Percentiles rank a stretch among this genome's conserved stretches.
Evolutionary conservation across 208 protist genomes (phyloP).

Genomic region (Trypanosoma cruzi): DNA sequence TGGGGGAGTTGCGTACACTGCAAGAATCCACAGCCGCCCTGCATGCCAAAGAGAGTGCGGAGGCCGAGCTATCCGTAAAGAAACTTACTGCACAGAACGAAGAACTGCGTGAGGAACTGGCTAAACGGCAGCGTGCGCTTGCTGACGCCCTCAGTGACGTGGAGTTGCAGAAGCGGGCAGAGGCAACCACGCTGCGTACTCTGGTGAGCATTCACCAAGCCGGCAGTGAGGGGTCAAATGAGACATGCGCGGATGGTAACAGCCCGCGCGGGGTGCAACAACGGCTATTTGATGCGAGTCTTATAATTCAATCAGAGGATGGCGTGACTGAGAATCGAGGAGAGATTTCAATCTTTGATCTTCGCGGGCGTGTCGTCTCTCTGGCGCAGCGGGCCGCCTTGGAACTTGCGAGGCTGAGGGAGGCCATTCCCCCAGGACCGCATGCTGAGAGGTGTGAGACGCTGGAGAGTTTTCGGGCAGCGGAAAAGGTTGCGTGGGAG

Average conservation of each 20-base stretch:
- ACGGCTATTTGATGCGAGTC: conserved; percentile 21
- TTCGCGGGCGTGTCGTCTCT: conserved; percentile 32
- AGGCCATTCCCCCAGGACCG: not conserved
- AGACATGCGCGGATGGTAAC: conserved; percentile 1
- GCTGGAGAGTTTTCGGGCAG: conserved; percentile 27
- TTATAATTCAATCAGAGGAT: not conserved
- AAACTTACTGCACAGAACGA: conserved; percentile 12
- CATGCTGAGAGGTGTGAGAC: not conserved
- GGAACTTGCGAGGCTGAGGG: conserved; percentile 34
- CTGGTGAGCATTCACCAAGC: conserved; percentile 30
- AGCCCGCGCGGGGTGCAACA: conserved; percentile 16
- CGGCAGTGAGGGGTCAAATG: not conserved
- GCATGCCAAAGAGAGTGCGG: conserved; percentile 32
- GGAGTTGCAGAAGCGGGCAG: conserved; percentile 23
- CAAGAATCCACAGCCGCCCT: conserved; percentile 28
- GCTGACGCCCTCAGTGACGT: conserved; percentile 25
- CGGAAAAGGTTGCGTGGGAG: conserved; percentile 30
- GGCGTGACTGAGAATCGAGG: not conserved
- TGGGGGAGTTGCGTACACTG: conserved; percentile 18
- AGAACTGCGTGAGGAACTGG: conserved; percentile 15
- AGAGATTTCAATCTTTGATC: conserved; percentile 12
- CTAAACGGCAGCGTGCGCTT: conserved; percentile 7
- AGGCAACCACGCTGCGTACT: conserved; percentile 29
- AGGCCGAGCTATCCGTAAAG: conserved; percentile 21
- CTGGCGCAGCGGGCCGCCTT: conserved; percentile 35